phyloP scores from a whole-genome alignment of 1,139 yeast species.

The Taphrina sp. region DNA sequence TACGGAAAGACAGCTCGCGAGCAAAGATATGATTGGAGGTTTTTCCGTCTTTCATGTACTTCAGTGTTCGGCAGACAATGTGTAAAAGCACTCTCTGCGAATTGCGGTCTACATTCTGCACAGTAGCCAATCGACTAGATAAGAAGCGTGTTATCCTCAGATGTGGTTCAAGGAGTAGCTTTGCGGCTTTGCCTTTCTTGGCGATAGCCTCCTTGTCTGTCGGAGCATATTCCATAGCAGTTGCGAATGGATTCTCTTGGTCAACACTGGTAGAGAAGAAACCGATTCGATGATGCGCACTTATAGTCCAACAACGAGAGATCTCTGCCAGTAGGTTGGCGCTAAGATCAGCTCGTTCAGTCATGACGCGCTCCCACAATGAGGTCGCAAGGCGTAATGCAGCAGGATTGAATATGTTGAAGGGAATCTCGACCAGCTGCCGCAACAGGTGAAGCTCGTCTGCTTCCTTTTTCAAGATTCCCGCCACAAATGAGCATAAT shows the following conservation, averaged over 20 bases:
- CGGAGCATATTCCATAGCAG: slow-evolving; percentile 86
- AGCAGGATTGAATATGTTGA: slow-evolving; percentile 59
- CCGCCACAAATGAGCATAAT: slow-evolving; percentile 37
- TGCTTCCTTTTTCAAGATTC: slow-evolving; percentile 35
- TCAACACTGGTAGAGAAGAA: slow-evolving; percentile 64
- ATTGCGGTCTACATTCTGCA: slow-evolving; percentile 11
- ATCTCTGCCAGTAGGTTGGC: slow-evolving; percentile 68
- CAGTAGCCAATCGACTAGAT: slow-evolving; percentile 77
- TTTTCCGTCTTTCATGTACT: slow-evolving; percentile 3
- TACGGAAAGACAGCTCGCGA: slow-evolving; percentile 69
- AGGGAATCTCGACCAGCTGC: slow-evolving; percentile 65
- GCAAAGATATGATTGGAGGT: slow-evolving; percentile 75
- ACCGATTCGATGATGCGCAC: slow-evolving; percentile 62
- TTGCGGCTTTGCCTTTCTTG: slow-evolving; percentile 46
- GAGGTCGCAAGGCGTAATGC: slow-evolving; percentile 67
- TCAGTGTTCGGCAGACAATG: slow-evolving; percentile 9
- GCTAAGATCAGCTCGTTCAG: slow-evolving; percentile 61
- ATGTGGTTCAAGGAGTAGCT: slow-evolving; percentile 68
- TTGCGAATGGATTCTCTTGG: slow-evolving; percentile 58
- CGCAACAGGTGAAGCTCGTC: slow-evolving; percentile 36
- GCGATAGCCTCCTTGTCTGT: slow-evolving; percentile 60
- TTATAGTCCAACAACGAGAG: slow-evolving; percentile 62
- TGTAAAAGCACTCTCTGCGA: slow-evolving; percentile 9
- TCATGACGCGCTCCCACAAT: slow-evolving; percentile 78
- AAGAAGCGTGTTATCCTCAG: slow-evolving; percentile 64